Evolutionary conservation across 192 early-diverging fungal genomes (phyloP), one percentile per base, ranked within the genome.

Genomic region (Mycoemilia scoparia): DNA sequence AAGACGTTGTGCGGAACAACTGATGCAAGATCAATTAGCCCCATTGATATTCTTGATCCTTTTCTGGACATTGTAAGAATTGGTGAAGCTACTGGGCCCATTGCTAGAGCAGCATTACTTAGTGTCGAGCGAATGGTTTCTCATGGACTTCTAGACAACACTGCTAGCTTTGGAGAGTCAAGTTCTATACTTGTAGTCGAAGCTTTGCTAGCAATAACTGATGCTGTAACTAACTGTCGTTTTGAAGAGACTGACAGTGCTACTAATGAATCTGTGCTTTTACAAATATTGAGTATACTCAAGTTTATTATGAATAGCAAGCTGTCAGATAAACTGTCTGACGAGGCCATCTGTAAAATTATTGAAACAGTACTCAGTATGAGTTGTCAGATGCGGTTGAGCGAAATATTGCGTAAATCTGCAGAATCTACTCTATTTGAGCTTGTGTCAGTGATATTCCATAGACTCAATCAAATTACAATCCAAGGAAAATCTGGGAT

Each of bases 351-450:
- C 9, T 98, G 93, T 51, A 87, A 87, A 43, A 92, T 96, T 70
- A 84, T 96, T 53, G 93, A 98, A 64, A 87, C 87, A 13, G 87
- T 81, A 10, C 74, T 98, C 35, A 86, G 84, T 49, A 90, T 98
- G 83, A 85, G 83, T 51, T 96, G 92, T 52, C 91, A 92, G 64
- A 75, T 79, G 43, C 60, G 88, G 29, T 48, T 92, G 12, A 86
- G 77, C 51, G 88, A 60, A 39, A 43, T 57, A 38, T 45, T 66
- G 32, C 39, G 64, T 7, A 54, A 45, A 30, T 38, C 58, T 2
- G 58, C 64, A 30, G 64, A 66, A 33, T 46, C 54, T 7, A 57
- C 54, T n/a, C 51, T 66, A 14, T 50, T 54, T 21, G 43, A 46
- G 24, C 51, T 60, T 23, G 58, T 61, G 12, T 47, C 46, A 1